Percentiles rank a stretch among this genome's conserved stretches.
Evolutionary conservation across 768 basidiomycete species (phyloP).

Genomic region (Guyanaporus albipodus): DNA sequence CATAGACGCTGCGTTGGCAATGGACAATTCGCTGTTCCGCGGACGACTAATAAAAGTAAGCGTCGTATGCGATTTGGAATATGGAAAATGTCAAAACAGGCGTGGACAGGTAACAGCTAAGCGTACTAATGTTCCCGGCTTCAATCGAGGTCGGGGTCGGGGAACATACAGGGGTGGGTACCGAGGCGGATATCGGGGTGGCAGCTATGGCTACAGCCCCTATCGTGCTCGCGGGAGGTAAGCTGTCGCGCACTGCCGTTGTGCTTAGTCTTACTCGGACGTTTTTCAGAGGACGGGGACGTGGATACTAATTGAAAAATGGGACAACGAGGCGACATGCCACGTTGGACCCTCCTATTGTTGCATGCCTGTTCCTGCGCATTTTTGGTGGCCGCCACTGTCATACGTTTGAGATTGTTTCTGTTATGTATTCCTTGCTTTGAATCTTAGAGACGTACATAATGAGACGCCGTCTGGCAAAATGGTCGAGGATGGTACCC

Average conservation of each 20-base stretch:
- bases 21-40: constrained; percentile 96
- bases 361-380: constrained; percentile 9
- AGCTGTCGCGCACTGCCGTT: constrained; percentile 25
- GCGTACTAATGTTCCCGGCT: constrained; percentile 93
- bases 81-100: not conserved
- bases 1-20: constrained; percentile 83
- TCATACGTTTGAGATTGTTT: constrained; percentile 19
- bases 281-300: constrained; percentile 61
- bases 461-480: constrained; percentile 16
- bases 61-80: not conserved
- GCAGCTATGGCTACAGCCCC: constrained; percentile 50
- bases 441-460: constrained; percentile 29
- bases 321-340: constrained; percentile 17
- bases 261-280: constrained; percentile 4
- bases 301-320: constrained; percentile 48
- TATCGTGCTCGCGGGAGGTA: constrained; percentile 74
- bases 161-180: constrained; percentile 59
- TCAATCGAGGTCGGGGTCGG: constrained; percentile 78
- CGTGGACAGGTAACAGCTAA: constrained; percentile 83
- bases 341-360: constrained; percentile 8
- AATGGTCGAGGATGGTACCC: not conserved
- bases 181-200: constrained; percentile 57
- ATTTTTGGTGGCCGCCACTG: constrained; percentile 6
- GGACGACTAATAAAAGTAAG: constrained; percentile 88
- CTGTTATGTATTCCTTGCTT: constrained; percentile 27